A percentile compares a stretch with the other conserved stretches of the same genome.
These are phyloP conservation scores for Stereocaulon alpinum DNA, from an alignment of 495 filamentous ascomycete species.

Conservation along the genomic window DNA sequence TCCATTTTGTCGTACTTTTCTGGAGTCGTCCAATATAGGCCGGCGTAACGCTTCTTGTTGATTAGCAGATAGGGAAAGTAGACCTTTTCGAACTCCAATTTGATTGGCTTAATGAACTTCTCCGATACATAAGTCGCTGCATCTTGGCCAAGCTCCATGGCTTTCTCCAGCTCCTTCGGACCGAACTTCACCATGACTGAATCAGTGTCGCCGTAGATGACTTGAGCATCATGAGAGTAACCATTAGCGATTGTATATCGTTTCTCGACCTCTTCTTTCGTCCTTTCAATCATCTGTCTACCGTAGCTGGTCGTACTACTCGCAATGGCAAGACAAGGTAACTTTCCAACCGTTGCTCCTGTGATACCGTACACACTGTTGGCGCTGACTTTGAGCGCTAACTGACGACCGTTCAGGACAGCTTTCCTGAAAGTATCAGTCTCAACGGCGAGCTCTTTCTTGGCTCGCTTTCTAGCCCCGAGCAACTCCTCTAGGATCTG, in stretches of 20 bases:
- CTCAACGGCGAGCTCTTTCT: constrained; percentile 80
- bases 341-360: constrained; percentile 88
- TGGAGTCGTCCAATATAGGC: constrained; percentile 90
- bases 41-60: constrained; percentile 99
- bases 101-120: constrained; percentile 93
- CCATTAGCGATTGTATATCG: constrained; percentile 88
- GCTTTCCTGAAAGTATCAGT: constrained; percentile 96
- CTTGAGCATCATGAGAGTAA: constrained; percentile 84
- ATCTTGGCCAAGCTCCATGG: constrained; percentile 92
- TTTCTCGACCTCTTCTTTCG: constrained; percentile 82
- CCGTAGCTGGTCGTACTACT: constrained; percentile 94
- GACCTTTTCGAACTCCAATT: constrained; percentile 98
- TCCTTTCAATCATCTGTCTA: constrained; percentile 96
- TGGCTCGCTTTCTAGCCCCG: constrained; percentile 80
- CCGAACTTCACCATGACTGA: constrained; percentile 99
- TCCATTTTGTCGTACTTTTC: constrained; percentile 99
- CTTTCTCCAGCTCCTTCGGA: constrained; percentile 65
- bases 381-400: constrained; percentile 92
- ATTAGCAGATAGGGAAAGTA: constrained; percentile 98
- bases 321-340: constrained; percentile 90
- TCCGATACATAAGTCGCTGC: constrained; percentile 76
- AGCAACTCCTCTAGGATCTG: constrained; percentile 94
- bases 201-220: constrained; percentile 98
- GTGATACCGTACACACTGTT: constrained; percentile 98
- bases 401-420: constrained; percentile 91